Percentiles rank a stretch among this genome's conserved stretches.
These are phyloP conservation scores for Porpolomopsis calyptriformis DNA, from an alignment of 768 basidiomycete species.

Conservation along the genomic window DNA sequence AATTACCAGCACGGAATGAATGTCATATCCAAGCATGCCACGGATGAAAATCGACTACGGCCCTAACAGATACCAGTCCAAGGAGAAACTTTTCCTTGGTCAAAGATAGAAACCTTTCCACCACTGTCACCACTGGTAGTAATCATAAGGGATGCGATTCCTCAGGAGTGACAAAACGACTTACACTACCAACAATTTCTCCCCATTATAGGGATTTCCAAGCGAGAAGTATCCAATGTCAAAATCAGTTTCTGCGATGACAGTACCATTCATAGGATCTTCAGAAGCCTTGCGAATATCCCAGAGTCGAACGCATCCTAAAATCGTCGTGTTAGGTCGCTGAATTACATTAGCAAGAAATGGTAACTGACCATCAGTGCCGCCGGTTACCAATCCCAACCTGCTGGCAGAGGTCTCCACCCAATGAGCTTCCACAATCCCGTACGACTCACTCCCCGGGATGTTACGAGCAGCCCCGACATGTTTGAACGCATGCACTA, in stretches of 20 bases:
- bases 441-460: constrained; percentile 29
- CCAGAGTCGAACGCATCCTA: constrained; percentile 70
- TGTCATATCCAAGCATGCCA: no score
- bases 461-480: constrained; percentile 22
- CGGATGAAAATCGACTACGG: background rate
- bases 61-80: background rate
- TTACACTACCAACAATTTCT: constrained; percentile 53
- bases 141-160: background rate
- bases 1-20: no score
- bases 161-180: constrained; percentile 9
- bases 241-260: constrained; percentile 42
- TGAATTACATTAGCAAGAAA: background rate
- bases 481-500: constrained; percentile 42
- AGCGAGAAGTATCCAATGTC: constrained; percentile 51
- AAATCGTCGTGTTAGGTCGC: constrained; percentile 10
- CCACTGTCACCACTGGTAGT: constrained; percentile 36
- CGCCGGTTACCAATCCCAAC: constrained; percentile 48
- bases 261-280: constrained; percentile 32
- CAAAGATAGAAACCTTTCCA: constrained; percentile 39
- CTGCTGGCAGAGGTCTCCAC: constrained; percentile 27
- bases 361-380: constrained; percentile 45
- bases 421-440: constrained; percentile 46
- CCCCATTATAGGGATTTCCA: constrained; percentile 42
- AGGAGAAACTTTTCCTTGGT: constrained; percentile 10
- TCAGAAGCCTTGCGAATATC: constrained; percentile 35